Evolutionary conservation across 176 grass and related monocot species (phyloP).

Genomic region (Tillandsia fasciculata): DNA sequence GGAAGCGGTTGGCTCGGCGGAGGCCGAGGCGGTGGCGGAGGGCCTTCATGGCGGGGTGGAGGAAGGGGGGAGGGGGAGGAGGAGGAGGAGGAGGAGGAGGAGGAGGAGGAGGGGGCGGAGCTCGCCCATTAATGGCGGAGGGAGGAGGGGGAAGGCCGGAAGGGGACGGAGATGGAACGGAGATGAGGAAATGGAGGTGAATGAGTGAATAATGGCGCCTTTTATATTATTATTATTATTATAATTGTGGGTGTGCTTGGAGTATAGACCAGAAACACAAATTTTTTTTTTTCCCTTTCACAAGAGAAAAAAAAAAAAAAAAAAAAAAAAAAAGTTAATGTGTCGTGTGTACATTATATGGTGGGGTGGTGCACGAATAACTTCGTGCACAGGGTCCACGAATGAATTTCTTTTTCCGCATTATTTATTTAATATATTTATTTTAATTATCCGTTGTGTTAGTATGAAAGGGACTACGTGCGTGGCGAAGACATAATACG

Average conservation of each 20-base stretch:
- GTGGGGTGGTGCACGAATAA: background rate
- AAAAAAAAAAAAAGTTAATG: too few relatives aligned
- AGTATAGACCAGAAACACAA: too few relatives aligned
- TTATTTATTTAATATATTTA: background rate
- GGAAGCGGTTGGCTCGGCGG: constrained; percentile 42
- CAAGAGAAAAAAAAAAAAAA: too few relatives aligned
- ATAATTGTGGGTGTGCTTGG: background rate
- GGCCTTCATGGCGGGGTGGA: background rate
- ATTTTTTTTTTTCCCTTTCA: background rate
- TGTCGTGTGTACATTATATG: background rate
- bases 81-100: too few relatives aligned
- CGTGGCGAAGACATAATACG: background rate
- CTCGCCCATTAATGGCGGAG: background rate
- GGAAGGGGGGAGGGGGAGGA: background rate
- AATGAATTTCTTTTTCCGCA: too few relatives aligned
- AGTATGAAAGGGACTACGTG: background rate
- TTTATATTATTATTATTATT: background rate
- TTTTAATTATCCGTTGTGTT: background rate
- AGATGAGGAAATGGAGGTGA: background rate
- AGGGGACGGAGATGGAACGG: background rate
- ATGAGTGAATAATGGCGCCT: background rate
- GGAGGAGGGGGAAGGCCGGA: background rate
- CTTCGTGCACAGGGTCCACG: too few relatives aligned
- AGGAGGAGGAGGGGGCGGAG: too few relatives aligned
- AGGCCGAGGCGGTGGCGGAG: constrained; percentile 30